phyloP scores from a whole-genome alignment of 75 land plant species.

The Cunninghamia lanceolata region DNA sequence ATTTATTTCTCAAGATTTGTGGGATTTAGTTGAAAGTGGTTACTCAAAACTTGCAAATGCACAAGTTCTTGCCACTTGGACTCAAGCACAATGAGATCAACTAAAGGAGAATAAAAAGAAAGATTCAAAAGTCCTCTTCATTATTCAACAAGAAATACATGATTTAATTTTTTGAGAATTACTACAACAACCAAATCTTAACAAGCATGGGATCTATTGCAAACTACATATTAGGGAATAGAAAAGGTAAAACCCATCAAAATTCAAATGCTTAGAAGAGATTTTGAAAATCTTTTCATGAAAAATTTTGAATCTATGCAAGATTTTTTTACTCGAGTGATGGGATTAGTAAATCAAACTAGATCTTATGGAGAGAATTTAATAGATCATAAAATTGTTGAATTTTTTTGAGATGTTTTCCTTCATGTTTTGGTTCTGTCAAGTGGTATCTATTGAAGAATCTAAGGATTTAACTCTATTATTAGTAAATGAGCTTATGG shows the following conservation, averaged over 20 bases:
- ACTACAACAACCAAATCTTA: background rate
- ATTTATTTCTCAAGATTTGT: background rate
- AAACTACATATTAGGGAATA: background rate
- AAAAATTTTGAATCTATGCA: too few species aligned
- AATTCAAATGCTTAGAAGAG: too few species aligned
- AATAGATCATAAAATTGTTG: background rate
- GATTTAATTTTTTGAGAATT: background rate
- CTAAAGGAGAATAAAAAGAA: background rate
- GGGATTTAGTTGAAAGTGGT: background rate
- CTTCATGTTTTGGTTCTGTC: background rate
- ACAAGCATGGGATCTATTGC: background rate
- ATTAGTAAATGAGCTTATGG: background rate
- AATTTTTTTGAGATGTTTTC: background rate
- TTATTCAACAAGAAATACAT: background rate
- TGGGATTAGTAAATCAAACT: background rate
- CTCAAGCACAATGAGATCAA: background rate
- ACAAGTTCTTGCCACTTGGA: background rate
- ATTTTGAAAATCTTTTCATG: too few species aligned
- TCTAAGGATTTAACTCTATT: background rate
- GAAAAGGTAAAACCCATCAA: too few species aligned
- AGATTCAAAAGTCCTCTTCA: background rate
- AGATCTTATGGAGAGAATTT: background rate
- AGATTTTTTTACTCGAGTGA: background rate
- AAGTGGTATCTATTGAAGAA: background rate
- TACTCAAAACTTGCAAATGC: background rate